phyloP scores from a whole-genome alignment of 768 basidiomycete genomes.

The Hydnomerulius pinastri region DNA sequence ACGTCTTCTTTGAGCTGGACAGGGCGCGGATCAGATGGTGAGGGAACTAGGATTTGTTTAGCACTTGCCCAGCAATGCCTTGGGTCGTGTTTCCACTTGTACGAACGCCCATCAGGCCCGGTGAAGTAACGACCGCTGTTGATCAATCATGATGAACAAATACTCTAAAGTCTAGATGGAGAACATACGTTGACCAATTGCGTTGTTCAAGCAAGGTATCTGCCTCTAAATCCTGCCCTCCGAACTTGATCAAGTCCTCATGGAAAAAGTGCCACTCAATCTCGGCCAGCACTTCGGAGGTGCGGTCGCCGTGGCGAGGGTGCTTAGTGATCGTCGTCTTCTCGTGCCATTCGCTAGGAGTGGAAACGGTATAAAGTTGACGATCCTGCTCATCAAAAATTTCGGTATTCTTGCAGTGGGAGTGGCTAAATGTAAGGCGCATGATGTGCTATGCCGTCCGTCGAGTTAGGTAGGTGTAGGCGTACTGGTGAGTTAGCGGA shows the following conservation, averaged over 20 bases:
- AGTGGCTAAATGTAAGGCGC: constrained; percentile 23
- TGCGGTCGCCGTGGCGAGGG: constrained; percentile 14
- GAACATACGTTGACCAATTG: constrained; percentile 18
- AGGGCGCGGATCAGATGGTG: too few species aligned
- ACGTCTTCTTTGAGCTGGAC: too few species aligned
- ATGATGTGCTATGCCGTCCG: too few species aligned
- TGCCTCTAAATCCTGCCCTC: constrained; percentile 12
- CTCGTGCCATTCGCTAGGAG: constrained; percentile 9
- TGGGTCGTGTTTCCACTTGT: constrained; percentile 34
- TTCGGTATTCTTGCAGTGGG: constrained; percentile 19
- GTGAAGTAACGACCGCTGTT: constrained; percentile 33
- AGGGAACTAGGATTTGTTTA: too few species aligned
- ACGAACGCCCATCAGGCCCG: constrained; percentile 31
- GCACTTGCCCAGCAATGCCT: constrained; percentile 29
- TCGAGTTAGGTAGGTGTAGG: too few species aligned
- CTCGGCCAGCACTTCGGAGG: constrained; percentile 20
- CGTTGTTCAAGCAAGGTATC: constrained; percentile 15
- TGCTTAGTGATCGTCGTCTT: constrained; percentile 29
- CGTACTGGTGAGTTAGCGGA: too few species aligned
- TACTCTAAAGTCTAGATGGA: not conserved
- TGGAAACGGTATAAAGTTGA: constrained; percentile 21
- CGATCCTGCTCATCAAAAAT: constrained; percentile 23
- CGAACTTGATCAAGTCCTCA: constrained; percentile 14
- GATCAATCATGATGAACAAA: too few species aligned
- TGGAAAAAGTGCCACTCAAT: constrained; percentile 27